Evolutionary conservation across 768 basidiomycete species (phyloP).

Genomic region (Lentinula edodes): DNA sequence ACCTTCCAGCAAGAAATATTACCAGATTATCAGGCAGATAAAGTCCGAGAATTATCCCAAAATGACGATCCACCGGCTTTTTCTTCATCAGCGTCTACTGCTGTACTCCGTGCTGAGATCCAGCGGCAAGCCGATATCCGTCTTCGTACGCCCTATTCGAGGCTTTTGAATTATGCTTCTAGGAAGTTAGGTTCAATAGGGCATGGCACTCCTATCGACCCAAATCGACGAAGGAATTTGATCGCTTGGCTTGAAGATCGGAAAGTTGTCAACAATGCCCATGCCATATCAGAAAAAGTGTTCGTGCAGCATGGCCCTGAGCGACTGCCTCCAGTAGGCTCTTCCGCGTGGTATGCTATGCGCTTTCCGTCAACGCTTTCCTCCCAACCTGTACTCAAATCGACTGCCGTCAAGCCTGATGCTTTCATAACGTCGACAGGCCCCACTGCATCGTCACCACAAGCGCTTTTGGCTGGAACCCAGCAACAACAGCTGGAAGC

Average conservation of each 20-base stretch:
- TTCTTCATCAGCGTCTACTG: not conserved
- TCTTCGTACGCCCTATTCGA: not conserved
- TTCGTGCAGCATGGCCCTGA: not conserved
- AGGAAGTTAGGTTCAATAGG: conserved; percentile 3
- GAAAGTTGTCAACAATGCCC: not conserved
- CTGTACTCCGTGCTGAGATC: not conserved
- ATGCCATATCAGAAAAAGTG: not conserved
- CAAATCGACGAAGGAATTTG: not conserved
- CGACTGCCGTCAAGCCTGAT: not conserved
- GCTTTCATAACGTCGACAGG: not conserved
- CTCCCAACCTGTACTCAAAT: not conserved
- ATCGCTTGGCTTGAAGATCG: conserved; percentile 5
- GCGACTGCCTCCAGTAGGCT: not conserved
- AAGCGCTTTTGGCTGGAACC: not conserved
- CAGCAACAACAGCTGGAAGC: not conserved
- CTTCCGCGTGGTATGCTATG: conserved; percentile 4
- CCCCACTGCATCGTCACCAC: not conserved
- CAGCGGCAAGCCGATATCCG: not conserved
- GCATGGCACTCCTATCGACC: conserved; percentile 3
- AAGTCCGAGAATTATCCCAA: not conserved
- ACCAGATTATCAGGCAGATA: not conserved
- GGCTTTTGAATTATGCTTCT: conserved; percentile 3
- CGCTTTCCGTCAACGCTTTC: not conserved
- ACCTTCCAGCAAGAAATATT: conserved; percentile 1
- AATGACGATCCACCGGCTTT: not conserved